A percentile compares a stretch with the other conserved stretches of the same genome.
Conservation (phyloP, 2,329 filamentous ascomycete species). For the Amesomyces nigricolor region DNA sequence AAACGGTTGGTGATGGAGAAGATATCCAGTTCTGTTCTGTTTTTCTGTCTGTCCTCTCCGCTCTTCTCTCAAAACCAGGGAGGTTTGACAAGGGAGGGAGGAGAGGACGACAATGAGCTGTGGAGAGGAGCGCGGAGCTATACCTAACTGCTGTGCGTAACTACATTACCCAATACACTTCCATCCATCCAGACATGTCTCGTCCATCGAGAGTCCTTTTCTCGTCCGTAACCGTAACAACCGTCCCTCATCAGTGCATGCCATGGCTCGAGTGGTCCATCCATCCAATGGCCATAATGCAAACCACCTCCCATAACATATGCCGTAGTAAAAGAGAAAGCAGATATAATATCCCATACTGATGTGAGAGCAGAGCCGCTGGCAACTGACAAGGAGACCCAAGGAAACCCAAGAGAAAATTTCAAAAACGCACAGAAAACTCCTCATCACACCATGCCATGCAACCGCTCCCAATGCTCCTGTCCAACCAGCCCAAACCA, state of each 20-base stretch:
- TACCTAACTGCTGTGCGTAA: neutral
- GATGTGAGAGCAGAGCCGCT: neutral
- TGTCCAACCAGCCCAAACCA: neutral
- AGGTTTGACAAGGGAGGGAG: neutral
- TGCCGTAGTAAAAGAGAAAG: neutral
- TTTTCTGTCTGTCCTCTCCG: neutral
- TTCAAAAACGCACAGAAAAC: neutral
- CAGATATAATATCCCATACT: neutral
- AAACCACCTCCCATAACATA: neutral
- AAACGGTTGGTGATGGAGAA: neutral
- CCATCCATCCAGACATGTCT: neutral
- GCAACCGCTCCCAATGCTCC: slow-evolving; percentile 8
- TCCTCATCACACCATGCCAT: slow-evolving; percentile 7
- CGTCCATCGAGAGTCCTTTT: no score
- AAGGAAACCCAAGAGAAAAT: neutral
- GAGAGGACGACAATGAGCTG: neutral
- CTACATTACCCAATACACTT: slow-evolving; percentile 12
- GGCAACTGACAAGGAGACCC: neutral
- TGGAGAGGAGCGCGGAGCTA: neutral
- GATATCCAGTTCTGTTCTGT: slow-evolving; percentile 8
- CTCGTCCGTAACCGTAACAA: neutral
- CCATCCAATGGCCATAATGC: no score
- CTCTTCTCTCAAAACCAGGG: neutral
- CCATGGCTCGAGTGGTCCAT: no score
- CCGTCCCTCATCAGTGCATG: neutral